Base-by-base conservation (phyloP, 1,139 yeast species). In the Candida frijolesensis region DNA sequence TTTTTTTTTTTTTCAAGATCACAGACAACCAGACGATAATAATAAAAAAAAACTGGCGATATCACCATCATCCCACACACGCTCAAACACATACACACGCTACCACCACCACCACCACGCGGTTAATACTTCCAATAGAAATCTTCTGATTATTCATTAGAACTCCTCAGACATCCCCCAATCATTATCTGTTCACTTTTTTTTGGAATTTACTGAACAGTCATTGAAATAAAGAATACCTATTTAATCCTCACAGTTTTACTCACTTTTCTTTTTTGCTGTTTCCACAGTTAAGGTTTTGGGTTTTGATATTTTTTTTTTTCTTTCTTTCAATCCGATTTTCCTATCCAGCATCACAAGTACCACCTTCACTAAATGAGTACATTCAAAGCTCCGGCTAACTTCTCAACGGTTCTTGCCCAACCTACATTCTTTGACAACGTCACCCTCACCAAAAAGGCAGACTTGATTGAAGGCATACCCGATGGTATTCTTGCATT, bases 401-500 rank as follows among this genome's bases (percentile, higher is more conserved):
- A 57, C 38, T 49, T 57, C 27, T 57, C 60, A n/a, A 6, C 40
- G 15, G 48, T 55, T 34, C 56, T 57, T 47, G 47, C 58, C 7
- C 54, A 54, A 45, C 53, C 59, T 9, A 33, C 35, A 9, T 54
- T 42, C 32, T 44, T 19, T 15, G 56, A 54, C 5, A 50, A 49
- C 15, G 25, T 56, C 11, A 45, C 44, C 7, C 33, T 54, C 12
- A 46, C 50, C 7, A 46, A 32, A 19, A 50, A 54, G 41, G 55
- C 57, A 9, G 52, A 49, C 37, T 46, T 57, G 37, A 52, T 57
- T 14, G 50, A 76, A 1, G 87, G 88, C 25, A 67, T 87, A 45
- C 83, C 89, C 12, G 99, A 92, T 67, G 89, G 87, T 35, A 65
- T 85, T 22, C 64, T 90, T 47, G 89, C 97, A 0, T 70, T 92